Percentiles rank a stretch among this genome's conserved stretches.
phyloP scores from a whole-genome alignment of 805 yeast genomes.

The Candida sakaeoensis region DNA sequence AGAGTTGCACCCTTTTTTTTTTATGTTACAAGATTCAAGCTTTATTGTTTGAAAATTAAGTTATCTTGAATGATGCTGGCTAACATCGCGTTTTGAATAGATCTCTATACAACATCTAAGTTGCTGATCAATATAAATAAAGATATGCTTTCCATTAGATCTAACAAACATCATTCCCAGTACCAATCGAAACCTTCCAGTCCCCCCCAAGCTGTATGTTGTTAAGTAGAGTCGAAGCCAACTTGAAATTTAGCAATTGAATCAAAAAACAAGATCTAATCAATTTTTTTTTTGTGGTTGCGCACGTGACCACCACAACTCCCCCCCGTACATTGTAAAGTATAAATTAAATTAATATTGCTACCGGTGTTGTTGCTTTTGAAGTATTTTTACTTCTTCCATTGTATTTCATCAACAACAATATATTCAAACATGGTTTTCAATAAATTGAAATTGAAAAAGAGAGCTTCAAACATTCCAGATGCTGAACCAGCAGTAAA shows the following conservation, averaged over 20 bases:
- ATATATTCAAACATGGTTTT: slow-evolving; percentile 10
- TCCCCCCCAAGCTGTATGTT: too few relatives aligned
- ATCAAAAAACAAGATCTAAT: neutral
- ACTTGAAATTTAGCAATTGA: neutral
- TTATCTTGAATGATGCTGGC: neutral
- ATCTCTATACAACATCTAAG: too few relatives aligned
- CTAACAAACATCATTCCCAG: too few relatives aligned
- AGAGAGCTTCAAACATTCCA: slow-evolving; percentile 18
- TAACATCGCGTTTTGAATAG: neutral
- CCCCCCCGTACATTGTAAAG: too few relatives aligned
- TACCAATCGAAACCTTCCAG: too few relatives aligned
- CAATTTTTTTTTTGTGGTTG: neutral
- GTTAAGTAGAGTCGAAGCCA: neutral
- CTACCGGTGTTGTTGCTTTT: slow-evolving; percentile 1
- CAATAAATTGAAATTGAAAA: slow-evolving; percentile 30
- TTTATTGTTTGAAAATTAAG: neutral
- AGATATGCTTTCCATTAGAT: neutral
- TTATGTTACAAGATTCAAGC: too few relatives aligned
- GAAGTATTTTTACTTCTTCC: slow-evolving; percentile 8
- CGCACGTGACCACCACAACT: slow-evolving; percentile 8
- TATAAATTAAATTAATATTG: too few relatives aligned
- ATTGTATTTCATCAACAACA: slow-evolving; percentile 2
- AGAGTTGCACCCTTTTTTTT: too few relatives aligned
- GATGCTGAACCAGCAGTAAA: slow-evolving; percentile 26
- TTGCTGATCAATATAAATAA: neutral